These are phyloP conservation scores for Fusarium sp. DNA, from an alignment of 2,329 filamentous ascomycete species.

Conservation along the genomic window DNA sequence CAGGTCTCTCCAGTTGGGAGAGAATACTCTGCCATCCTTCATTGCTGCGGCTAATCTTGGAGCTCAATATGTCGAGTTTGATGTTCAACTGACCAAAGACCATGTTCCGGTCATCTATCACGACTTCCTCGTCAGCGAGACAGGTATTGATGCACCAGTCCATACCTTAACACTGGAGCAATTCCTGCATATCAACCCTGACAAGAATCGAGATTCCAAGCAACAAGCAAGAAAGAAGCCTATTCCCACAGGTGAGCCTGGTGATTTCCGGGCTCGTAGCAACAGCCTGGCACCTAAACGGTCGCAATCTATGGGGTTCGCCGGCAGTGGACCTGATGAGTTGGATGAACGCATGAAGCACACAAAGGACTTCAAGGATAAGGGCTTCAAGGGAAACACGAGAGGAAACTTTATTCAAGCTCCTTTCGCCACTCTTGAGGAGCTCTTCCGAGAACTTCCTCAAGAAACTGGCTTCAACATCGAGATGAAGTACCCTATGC, in stretches of 20 bases:
- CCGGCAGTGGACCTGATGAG: conserved; percentile 49
- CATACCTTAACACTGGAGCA: conserved; percentile 95
- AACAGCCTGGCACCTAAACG: conserved; percentile 55
- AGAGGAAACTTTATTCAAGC: conserved; percentile 95
- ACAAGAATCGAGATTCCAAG: conserved; percentile 46
- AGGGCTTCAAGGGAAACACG: conserved; percentile 95
- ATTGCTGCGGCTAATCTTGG: conserved; percentile 95
- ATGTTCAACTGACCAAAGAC: conserved; percentile 98
- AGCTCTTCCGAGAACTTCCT: conserved; percentile 87
- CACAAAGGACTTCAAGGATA: conserved; percentile 91
- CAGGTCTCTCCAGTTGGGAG: conserved; percentile 89
- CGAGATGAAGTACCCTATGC: conserved; percentile 99
- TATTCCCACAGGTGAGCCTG: conserved; percentile 45
- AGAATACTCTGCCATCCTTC: conserved; percentile 96
- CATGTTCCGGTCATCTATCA: conserved; percentile 98
- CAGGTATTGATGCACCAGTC: conserved; percentile 94
- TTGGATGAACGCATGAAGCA: conserved; percentile 92
- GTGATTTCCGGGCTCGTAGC: conserved; percentile 43
- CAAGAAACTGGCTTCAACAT: conserved; percentile 94
- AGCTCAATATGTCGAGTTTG: conserved; percentile 77
- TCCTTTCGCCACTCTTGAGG: conserved; percentile 92
- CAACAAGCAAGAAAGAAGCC: conserved; percentile 18
- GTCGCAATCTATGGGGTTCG: conserved; percentile 64
- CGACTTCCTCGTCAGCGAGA: conserved; percentile 97
- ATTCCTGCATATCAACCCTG: conserved; percentile 85